Evolutionary conservation across 192 early-diverging fungal species (phyloP).

Genomic region (Podila verticillata): DNA sequence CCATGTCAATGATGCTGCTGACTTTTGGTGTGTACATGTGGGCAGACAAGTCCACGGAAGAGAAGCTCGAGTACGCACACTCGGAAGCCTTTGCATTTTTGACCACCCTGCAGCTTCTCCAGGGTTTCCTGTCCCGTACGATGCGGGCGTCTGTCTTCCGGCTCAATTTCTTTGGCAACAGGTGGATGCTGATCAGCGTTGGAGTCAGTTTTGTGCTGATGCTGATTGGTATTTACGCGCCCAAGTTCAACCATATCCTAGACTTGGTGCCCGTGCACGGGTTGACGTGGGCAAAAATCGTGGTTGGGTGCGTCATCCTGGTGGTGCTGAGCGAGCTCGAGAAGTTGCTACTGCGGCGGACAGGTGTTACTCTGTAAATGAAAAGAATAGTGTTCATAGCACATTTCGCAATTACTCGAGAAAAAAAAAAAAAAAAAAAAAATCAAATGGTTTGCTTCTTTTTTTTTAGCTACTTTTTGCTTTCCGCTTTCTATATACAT

Average conservation of each 20-base stretch:
- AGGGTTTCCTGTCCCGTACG: constrained; percentile 86
- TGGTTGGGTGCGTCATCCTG: constrained; percentile 64
- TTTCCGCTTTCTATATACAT: no score
- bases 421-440: no score
- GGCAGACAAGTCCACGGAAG: constrained; percentile 45
- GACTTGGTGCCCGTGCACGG: constrained; percentile 58
- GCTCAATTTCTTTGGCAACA: constrained; percentile 79
- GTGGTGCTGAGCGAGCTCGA: constrained; percentile 66
- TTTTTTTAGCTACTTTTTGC: no score
- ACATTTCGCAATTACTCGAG: no score
- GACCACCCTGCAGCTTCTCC: constrained; percentile 88
- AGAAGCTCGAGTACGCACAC: constrained; percentile 50
- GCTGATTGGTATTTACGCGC: constrained; percentile 84
- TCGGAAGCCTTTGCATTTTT: constrained; percentile 82
- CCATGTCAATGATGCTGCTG: constrained; percentile 70
- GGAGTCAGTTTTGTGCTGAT: constrained; percentile 73
- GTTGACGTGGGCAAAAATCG: constrained; percentile 71
- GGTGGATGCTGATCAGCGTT: constrained; percentile 83
- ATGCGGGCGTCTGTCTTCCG: constrained; percentile 78
- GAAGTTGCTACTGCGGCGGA: constrained; percentile 56
- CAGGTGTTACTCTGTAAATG: not conserved
- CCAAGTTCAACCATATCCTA: constrained; percentile 59
- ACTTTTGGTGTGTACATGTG: constrained; percentile 72
- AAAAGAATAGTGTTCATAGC: no score
- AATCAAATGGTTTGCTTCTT: no score